Evolutionary conservation across 78 protist species (phyloP), one percentile per base, ranked within the genome.

Genomic region (Dictyostelium capitatum): DNA sequence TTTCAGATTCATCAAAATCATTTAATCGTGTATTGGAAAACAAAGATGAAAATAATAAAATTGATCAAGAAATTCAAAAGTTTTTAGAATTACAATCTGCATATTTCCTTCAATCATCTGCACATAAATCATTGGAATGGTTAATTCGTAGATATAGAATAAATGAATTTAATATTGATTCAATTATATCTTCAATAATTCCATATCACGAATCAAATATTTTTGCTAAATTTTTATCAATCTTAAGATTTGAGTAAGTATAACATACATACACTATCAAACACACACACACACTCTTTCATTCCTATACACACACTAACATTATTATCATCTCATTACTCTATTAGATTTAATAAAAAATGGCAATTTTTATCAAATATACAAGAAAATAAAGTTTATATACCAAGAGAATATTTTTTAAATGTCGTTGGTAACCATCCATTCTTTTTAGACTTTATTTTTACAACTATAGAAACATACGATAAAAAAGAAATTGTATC

Each of bases 121-220:
- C 96, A 0, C 96, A 93, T 17, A 89, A 96, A 77, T 56, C 89
- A 37, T 64, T 96, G 56, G 98, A 96, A 82, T 96, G 91, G 85
- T 83, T 96, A 20, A 70, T 96, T 25, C 62, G 98, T 48, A 53
- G 90, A 20, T 96, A 80, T 65, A 53, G 93, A 43, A 72, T 96
- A 7, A 78, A 93, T 69, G 95, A 75, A 73, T 84, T 74, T 82
- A 94, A 96, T 51, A 79, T 81, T 20, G 91, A 74, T 9, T 77
- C 67, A 7, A 10, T 96, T 11, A 30, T 94, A 3, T 23, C 48
- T 6, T 85, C 89, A 48, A 54, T 83, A 32, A 72, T 96, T 9
- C 96, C 96, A 0, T 96, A 90, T 79, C 98, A 96, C 79, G 95
- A 93, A 23, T 87, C 96, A 19, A 69, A 59, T 46, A 70, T 83